Evolutionary conservation across 805 yeast genomes (phyloP).

Genomic region (Nakazawaea molendinolei): DNA sequence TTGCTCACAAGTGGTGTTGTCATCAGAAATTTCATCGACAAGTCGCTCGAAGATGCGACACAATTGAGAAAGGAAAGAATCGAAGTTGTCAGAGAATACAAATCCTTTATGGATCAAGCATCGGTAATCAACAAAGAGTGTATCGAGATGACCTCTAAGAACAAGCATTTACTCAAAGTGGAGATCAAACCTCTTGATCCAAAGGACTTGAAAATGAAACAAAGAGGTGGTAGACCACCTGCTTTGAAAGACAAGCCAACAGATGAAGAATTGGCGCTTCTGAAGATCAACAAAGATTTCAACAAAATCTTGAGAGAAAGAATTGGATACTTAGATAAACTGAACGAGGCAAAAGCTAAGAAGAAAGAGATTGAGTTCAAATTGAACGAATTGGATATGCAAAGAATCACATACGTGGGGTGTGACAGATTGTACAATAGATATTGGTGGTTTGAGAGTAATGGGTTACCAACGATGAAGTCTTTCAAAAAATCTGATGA

Average conservation of each 20-base stretch:
- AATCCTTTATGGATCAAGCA: constrained; percentile 43
- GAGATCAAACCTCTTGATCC: constrained; percentile 18
- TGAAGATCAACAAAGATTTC: constrained; percentile 36
- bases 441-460: constrained; percentile 93
- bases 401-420: constrained; percentile 71
- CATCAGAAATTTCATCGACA: constrained; percentile 61
- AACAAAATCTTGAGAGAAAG: constrained; percentile 38
- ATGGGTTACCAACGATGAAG: constrained; percentile 58
- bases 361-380: constrained; percentile 52
- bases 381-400: constrained; percentile 66
- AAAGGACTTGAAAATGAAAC: constrained; percentile 17
- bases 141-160: constrained; percentile 22
- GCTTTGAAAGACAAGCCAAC: constrained; percentile 24
- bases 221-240: constrained; percentile 23
- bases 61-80: constrained; percentile 58
- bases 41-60: constrained; percentile 58
- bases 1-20: constrained; percentile 51
- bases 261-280: constrained; percentile 29
- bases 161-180: constrained; percentile 18
- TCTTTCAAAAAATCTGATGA: constrained; percentile 15
- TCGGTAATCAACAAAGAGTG: constrained; percentile 36
- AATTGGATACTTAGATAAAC: constrained; percentile 29
- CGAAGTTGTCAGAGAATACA: constrained; percentile 59
- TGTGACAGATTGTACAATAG: constrained; percentile 77
- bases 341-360: constrained; percentile 40